Conservation (phyloP, 352 stramenopile genomes). For the Bremia lactucae region DNA sequence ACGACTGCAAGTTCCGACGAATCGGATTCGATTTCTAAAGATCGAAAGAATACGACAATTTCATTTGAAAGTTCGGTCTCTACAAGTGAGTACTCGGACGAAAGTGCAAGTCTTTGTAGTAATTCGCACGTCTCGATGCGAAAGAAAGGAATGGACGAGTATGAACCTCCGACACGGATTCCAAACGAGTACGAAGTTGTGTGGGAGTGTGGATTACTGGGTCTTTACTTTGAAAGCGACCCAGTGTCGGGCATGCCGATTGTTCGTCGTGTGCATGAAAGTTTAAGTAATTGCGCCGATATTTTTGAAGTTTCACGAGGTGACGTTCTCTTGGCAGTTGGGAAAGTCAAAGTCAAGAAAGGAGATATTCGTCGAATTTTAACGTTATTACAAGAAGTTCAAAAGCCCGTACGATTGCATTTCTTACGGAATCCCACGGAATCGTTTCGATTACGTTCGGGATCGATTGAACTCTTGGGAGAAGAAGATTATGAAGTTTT, state of each 20-base stretch:
- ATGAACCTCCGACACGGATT: conserved; percentile 55
- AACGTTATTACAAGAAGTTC: conserved; percentile 65
- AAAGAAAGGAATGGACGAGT: conserved; percentile 47
- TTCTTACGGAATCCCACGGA: conserved; percentile 69
- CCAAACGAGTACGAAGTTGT: conserved; percentile 80
- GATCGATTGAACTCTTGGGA: conserved; percentile 59
- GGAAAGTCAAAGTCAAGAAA: conserved; percentile 67
- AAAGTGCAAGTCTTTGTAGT: conserved; percentile 30
- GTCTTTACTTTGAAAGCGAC: conserved; percentile 81
- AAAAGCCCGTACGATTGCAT: conserved; percentile 67
- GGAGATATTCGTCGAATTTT: conserved; percentile 73
- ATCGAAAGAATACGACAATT: conserved; percentile 38
- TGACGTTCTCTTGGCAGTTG: conserved; percentile 68
- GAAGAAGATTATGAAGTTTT: conserved; percentile 84
- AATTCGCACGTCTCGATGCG: conserved; percentile 35
- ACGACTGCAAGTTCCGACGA: conserved; percentile 36
- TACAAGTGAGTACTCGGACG: conserved; percentile 50
- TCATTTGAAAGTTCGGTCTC: conserved; percentile 43
- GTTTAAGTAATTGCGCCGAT: conserved; percentile 76
- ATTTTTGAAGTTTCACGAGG: conserved; percentile 78
- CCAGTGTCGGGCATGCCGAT: conserved; percentile 73
- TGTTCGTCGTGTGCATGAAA: conserved; percentile 79
- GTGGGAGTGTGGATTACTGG: conserved; percentile 77
- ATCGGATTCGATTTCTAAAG: conserved; percentile 41
- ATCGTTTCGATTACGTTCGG: conserved; percentile 54